Evolutionary conservation across 2,329 filamentous ascomycete genomes (phyloP).

Genomic region (Penicillium sp.): DNA sequence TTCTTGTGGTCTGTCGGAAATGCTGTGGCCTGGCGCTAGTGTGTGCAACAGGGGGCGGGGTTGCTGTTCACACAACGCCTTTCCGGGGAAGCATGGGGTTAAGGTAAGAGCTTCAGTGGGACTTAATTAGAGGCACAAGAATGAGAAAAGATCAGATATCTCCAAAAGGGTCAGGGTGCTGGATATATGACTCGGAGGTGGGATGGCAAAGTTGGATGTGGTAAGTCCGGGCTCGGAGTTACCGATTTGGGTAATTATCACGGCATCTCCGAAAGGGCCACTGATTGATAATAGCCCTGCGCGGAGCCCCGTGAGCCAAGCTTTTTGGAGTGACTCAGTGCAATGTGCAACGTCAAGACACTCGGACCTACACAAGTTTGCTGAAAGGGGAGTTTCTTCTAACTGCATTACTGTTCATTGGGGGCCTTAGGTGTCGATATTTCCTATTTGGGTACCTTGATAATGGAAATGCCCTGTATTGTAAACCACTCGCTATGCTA

Average conservation of each 20-base stretch:
- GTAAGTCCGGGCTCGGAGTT: slow-evolving; percentile 1
- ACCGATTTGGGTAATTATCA: not conserved
- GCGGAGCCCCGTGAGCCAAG: not conserved
- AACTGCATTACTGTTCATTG: too few relatives aligned
- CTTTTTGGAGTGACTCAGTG: not conserved
- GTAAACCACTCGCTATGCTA: not conserved
- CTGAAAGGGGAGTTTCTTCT: too few relatives aligned
- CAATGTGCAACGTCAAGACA: too few relatives aligned
- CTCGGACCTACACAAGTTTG: too few relatives aligned
- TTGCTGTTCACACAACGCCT: too few relatives aligned
- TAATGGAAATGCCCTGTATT: too few relatives aligned
- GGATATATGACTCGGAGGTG: not conserved
- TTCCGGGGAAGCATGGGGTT: too few relatives aligned
- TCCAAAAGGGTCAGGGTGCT: not conserved
- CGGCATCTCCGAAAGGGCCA: not conserved
- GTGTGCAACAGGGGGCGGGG: not conserved
- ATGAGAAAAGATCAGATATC: not conserved
- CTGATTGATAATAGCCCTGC: slow-evolving; percentile 3
- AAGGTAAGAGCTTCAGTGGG: too few relatives aligned
- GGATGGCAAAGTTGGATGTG: not conserved
- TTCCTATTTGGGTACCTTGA: not conserved
- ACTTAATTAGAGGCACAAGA: not conserved
- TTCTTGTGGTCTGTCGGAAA: not conserved
- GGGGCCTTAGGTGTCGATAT: not conserved
- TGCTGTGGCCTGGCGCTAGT: slow-evolving; percentile 1